Percentiles rank a stretch among this genome's conserved stretches.
These are phyloP conservation scores for Articulospora tetracladia DNA, from an alignment of 495 filamentous ascomycete species.

Conservation along the genomic window DNA sequence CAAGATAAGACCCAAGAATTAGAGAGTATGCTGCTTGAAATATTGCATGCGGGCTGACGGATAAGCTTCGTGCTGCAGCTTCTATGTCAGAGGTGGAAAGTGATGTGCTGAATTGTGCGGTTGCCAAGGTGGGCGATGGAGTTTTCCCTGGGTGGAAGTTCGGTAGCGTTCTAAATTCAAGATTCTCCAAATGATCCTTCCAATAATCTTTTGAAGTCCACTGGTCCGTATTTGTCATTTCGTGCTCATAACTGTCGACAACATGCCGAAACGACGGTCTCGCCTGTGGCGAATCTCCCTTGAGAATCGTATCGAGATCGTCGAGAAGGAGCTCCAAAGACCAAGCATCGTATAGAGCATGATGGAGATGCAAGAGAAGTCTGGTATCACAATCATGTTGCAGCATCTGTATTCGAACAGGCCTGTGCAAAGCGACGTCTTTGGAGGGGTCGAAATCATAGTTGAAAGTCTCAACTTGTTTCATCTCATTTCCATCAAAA, in stretches of 20 bases:
- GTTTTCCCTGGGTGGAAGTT: constrained; percentile 34
- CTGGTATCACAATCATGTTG: constrained; percentile 10
- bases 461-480: constrained; percentile 24
- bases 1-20: constrained; percentile 57
- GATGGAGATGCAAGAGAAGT: constrained; percentile 58
- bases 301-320: constrained; percentile 50
- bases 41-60: constrained; percentile 51
- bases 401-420: constrained; percentile 47
- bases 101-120: constrained; percentile 11
- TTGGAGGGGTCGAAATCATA: constrained; percentile 25
- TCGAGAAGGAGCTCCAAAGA: constrained; percentile 66
- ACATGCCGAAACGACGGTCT: constrained; percentile 52
- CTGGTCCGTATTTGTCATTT: constrained; percentile 12
- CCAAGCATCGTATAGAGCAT: constrained; percentile 84
- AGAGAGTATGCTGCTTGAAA: constrained; percentile 69
- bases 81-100: constrained; percentile 24
- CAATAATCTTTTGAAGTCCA: constrained; percentile 47
- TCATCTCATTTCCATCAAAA: constrained; percentile 39
- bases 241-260: constrained; percentile 33
- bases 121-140: constrained; percentile 7
- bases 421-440: constrained; percentile 23
- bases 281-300: constrained; percentile 15
- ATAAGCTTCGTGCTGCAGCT: constrained; percentile 22
- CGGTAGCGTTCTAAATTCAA: constrained; percentile 36
- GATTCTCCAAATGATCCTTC: constrained; percentile 45